Evolutionary conservation across 768 basidiomycete genomes (phyloP), one percentile per base, ranked within the genome.

Genomic region (Postia placenta): DNA sequence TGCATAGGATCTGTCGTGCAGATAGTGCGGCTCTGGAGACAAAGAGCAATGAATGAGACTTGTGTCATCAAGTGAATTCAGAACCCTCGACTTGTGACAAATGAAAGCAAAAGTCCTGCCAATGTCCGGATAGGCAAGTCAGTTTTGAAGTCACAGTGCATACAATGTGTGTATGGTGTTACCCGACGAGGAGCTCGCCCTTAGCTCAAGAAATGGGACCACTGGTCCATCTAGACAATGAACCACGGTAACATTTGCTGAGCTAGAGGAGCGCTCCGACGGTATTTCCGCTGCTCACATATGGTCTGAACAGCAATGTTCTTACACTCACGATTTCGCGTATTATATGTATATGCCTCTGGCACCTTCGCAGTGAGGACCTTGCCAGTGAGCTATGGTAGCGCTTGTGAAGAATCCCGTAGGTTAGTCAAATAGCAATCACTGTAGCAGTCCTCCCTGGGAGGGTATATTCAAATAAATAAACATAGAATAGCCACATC

Each of bases 141-240:
- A 12, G 20, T 9, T 22, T 9, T 14, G 20, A 40, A 17, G 39
- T 14, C 39, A 40, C 39, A 11, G 9, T 11, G 39, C 19, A 42
- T 7, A 42, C 14, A 4, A 9, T 20, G 7, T 14, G 9, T 14
- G 19, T 14, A 15, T 35, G 33, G 33, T n/a, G 33, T 9, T n/a
- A 35, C 20, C 7, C 38, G 43, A 12, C 14, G n/a, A 19, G 15
- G 43, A 45, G 27, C 43, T 45, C 43, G 43, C 24, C 43, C 26
- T 45, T 45, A 27, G 43, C 43, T 45, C 43, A 45, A 22, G n/a
- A 26, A 45, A 45, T 15, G n/a, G 3, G 43, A 28, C 24, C 17
- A 11, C 7, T 14, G 24, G 41, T 11, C 6, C 6, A n/a, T 24
- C 41, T 4, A 20, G 17, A 23, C 17, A 6, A 23, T 17, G 20